These are phyloP conservation scores for Prunus yedoensis DNA, from an alignment of 331 rosid genomes.

Conservation along the genomic window DNA sequence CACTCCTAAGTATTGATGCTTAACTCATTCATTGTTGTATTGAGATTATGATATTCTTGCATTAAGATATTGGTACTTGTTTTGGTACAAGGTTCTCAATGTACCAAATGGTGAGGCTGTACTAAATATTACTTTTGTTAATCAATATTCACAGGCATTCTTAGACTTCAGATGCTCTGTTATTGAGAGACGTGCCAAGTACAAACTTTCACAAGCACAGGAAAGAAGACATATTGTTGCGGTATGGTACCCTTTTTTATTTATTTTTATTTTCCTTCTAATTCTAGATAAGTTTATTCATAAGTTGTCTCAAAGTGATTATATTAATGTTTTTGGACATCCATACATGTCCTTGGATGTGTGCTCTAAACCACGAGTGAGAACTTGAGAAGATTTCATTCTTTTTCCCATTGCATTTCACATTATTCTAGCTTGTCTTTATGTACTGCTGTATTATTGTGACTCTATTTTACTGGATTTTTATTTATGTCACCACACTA, in stretches of 20 bases:
- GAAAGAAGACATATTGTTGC: constrained; percentile 82
- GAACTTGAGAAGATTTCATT: neutral
- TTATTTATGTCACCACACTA: neutral
- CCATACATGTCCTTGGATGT: neutral
- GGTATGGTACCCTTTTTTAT: constrained; percentile 40
- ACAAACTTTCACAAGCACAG: constrained; percentile 78
- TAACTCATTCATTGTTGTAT: neutral
- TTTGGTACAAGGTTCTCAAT: neutral
- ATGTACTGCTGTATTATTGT: neutral
- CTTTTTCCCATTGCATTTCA: neutral
- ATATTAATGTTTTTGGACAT: neutral
- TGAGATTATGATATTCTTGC: neutral
- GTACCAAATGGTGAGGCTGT: neutral
- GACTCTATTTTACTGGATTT: neutral
- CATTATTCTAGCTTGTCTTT: neutral
- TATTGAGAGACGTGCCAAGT: constrained; percentile 86
- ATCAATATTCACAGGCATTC: constrained; percentile 59
- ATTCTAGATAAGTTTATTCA: neutral
- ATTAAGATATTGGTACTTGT: neutral
- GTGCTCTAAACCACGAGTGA: neutral
- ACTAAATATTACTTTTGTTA: neutral
- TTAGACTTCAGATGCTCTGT: constrained; percentile 91
- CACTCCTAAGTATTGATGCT: neutral
- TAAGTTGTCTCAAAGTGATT: neutral
- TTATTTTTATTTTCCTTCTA: too few relatives aligned